Evolutionary conservation across 164 flowering plant genomes (phyloP), one percentile per base, ranked within the genome.

Genomic region (Annona squamosa): DNA sequence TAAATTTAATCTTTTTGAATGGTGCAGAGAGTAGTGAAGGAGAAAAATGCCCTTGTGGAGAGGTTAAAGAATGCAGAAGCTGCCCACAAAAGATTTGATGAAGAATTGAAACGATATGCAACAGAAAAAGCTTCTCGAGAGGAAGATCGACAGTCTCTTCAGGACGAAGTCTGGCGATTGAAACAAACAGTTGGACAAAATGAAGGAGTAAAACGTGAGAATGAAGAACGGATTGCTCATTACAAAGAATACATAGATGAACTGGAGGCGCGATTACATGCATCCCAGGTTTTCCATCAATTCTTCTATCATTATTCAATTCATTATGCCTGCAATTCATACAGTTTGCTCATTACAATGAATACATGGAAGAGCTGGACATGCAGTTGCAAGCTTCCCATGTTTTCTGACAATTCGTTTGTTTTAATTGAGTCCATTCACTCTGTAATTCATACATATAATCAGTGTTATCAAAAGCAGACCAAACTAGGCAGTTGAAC

Each of bases 231-330:
- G 80, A 87, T 95, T 85, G 89, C 92, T 79, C 87, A 93, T 46
- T 93, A 93, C 82, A 97, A 95, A 81, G 91, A 93, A 12, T 95
- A 89, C 79, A 93, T 95, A 80, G 90, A 91, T 81, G 93, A 90
- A 72, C 86, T 91, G 91, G 97, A 93, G 79, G 85, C 93, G 46
- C 90, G 90, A 82, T 73, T 95, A 83, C 90, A 89, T 74, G 84
- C 93, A 2, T 93, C 93, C 86, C 86, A 93, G 99, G 99, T 95
- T 79, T 76, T 16, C 13, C 10, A 5, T 16, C 65, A 3, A 18
- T 26, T n/a, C 48, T 57, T 52, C 13, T 52, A 10, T 5, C 59
- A 9, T 48, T 52, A 52, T 16, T 52, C 10, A 52, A 52, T 52
- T 48, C 13, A 16, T 52, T 52, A 16, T 12, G 17, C 7, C 59